Percentiles rank a stretch among this genome's conserved stretches.
phyloP scores from a whole-genome alignment of 2,329 filamentous ascomycete genomes.

The Colletotrichum gigasporum region DNA sequence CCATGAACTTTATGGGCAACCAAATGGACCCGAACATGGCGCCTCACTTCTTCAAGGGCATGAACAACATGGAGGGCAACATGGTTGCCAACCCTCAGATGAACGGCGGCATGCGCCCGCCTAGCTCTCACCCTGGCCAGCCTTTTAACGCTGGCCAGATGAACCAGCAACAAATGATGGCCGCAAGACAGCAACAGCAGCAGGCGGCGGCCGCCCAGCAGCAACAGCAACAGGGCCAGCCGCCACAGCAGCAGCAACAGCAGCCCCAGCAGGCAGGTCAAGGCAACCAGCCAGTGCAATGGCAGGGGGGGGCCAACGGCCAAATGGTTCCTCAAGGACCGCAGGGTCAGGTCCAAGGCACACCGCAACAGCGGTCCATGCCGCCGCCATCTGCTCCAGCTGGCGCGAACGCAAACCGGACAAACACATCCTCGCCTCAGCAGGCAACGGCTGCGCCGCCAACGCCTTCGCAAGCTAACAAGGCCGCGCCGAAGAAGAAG shows the following conservation, averaged over 20 bases:
- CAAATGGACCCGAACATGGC: slow-evolving; percentile 71
- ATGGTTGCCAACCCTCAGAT: slow-evolving; percentile 65
- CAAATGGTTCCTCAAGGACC: slow-evolving; percentile 55
- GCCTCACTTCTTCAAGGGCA: slow-evolving; percentile 67
- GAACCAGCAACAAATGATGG: slow-evolving; percentile 70
- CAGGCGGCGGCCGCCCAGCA: slow-evolving; percentile 40
- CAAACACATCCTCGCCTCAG: slow-evolving; percentile 68
- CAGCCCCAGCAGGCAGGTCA: slow-evolving; percentile 42
- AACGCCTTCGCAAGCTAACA: slow-evolving; percentile 78
- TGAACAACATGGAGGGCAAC: slow-evolving; percentile 62
- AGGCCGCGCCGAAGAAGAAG: slow-evolving; percentile 83
- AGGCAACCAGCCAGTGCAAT: slow-evolving; percentile 57
- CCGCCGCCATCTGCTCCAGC: slow-evolving; percentile 71
- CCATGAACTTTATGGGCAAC: slow-evolving; percentile 70
- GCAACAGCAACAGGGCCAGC: slow-evolving; percentile 63
- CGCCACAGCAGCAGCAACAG: slow-evolving; percentile 48
- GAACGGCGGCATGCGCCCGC: slow-evolving; percentile 74
- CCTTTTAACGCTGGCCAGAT: slow-evolving; percentile 67
- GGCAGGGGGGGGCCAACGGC: slow-evolving; percentile 54
- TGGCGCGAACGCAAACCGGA: slow-evolving; percentile 61
- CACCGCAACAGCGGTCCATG: slow-evolving; percentile 78
- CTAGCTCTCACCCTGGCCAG: slow-evolving; percentile 72
- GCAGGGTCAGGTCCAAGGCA: slow-evolving; percentile 69
- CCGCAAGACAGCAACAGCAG: slow-evolving; percentile 50
- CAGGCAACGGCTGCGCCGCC: slow-evolving; percentile 75